Conservation (phyloP, 78 protist genomes). For the Dictyostelium intermedium region DNA sequence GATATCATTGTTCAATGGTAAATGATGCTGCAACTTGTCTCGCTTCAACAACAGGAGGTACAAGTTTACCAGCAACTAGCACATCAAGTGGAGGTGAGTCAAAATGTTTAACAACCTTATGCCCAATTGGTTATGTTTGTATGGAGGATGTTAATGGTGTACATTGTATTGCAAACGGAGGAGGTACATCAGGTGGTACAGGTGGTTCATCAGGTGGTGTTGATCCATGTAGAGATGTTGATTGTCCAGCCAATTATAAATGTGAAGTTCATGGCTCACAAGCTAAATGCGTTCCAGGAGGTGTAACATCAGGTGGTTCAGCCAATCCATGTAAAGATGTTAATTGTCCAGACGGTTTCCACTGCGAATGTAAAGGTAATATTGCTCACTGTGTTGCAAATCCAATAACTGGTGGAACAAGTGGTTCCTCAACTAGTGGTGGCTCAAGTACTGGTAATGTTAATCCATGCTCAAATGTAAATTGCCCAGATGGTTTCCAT, state of each 20-base stretch:
- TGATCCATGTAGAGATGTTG: not conserved
- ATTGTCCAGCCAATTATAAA: not conserved
- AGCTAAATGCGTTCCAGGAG: not conserved
- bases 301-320: not conserved
- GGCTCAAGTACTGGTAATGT: not conserved
- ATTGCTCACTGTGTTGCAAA: not conserved
- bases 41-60: not conserved
- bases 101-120: not conserved
- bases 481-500: not conserved
- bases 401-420: not conserved
- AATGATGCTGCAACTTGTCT: not conserved
- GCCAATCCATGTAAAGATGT: not conserved
- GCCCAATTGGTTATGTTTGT: not conserved
- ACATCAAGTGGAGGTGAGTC: not conserved
- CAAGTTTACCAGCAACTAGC: not conserved
- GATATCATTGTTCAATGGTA: not conserved
- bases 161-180: not conserved
- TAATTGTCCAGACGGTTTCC: slow-evolving; percentile 10
- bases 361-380: not conserved
- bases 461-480: not conserved
- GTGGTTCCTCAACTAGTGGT: not conserved
- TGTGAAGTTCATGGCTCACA: not conserved
- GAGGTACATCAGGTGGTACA: not conserved
- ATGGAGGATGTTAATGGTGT: not conserved
- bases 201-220: not conserved